Evolutionary conservation across 768 basidiomycete species (phyloP), one percentile per base, ranked within the genome.

Genomic region (Amanita rubescens): DNA sequence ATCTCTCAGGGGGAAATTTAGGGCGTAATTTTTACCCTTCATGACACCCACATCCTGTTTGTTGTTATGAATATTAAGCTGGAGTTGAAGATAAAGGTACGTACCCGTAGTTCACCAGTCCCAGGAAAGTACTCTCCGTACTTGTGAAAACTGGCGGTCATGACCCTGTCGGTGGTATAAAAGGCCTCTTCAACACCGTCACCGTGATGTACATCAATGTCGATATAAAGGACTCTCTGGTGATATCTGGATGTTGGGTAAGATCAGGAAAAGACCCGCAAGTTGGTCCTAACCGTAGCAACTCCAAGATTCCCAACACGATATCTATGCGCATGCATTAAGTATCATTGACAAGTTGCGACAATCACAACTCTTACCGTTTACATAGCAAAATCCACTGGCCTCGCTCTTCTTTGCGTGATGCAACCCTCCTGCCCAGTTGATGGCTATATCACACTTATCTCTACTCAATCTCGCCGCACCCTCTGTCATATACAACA

Each of bases 121-220:
- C 96, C 96, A 24, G 96, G 96, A 69, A 99, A 99, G 69, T 89
- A 99, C 69, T 99, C 96, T 32, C 96, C 96, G 59, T 97, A 99
- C 69, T 98, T 97, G 67, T 99, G 96, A 70, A 98, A 96, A 61
- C 90, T 94, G 63, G 85, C 85, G 0, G 95, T 98, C 96, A 98
- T 98, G 53, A 99, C 96, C 41, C 96, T 80, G 66, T 99, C 95
- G 19, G 96, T 98, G 3, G 94, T 94, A 68, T 98, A 99, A 67
- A 99, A 99, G 0, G 96, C 96, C 69, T 99, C 96, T 66, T 99
- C 96, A 20, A 99, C 96, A 39, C 96, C 96, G 67, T 99, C 96
- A 14, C 96, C 96, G 57, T 99, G 96, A 65, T 99, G 96, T 1
- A 96, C 91, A 65, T 99, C 96, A 55, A 99, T 94, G 65, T 99